Conservation (phyloP, 2,329 filamentous ascomycete genomes). For the Huntiella decipiens region DNA sequence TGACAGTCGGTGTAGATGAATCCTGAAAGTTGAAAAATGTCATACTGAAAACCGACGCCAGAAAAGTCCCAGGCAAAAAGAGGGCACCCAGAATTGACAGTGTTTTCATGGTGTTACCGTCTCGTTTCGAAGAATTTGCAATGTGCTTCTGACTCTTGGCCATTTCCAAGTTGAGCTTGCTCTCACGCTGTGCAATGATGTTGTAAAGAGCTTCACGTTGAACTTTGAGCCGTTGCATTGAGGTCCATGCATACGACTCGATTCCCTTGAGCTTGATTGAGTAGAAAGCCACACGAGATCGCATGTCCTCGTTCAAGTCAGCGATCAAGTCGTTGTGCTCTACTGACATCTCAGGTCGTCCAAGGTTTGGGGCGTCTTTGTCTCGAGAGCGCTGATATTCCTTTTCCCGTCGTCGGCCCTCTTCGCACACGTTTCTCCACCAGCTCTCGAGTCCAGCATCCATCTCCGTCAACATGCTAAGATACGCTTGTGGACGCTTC, state of each 20-base stretch:
- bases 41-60: conserved; percentile 47
- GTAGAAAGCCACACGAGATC: conserved; percentile 38
- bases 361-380: background rate
- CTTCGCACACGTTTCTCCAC: conserved; percentile 12
- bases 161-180: conserved; percentile 43
- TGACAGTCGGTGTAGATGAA: conserved; percentile 26
- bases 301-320: conserved; percentile 31
- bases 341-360: background rate
- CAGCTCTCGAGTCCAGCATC: conserved; percentile 29
- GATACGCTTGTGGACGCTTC: conserved; percentile 43
- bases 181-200: conserved; percentile 46
- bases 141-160: conserved; percentile 39
- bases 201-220: conserved; percentile 45
- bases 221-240: conserved; percentile 39
- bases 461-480: conserved; percentile 32
- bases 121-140: conserved; percentile 39
- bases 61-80: conserved; percentile 42
- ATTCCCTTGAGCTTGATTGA: conserved; percentile 39
- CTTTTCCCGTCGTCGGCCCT: background rate
- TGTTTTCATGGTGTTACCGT: conserved; percentile 47
- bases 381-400: background rate
- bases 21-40: conserved; percentile 45
- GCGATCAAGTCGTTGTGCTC: conserved; percentile 8
- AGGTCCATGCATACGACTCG: conserved; percentile 44
- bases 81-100: conserved; percentile 43